Evolutionary conservation across 2,329 filamentous ascomycete genomes (phyloP), one percentile per base, ranked within the genome.

Genomic region (Ophiocordyceps camponoti-floridani): DNA sequence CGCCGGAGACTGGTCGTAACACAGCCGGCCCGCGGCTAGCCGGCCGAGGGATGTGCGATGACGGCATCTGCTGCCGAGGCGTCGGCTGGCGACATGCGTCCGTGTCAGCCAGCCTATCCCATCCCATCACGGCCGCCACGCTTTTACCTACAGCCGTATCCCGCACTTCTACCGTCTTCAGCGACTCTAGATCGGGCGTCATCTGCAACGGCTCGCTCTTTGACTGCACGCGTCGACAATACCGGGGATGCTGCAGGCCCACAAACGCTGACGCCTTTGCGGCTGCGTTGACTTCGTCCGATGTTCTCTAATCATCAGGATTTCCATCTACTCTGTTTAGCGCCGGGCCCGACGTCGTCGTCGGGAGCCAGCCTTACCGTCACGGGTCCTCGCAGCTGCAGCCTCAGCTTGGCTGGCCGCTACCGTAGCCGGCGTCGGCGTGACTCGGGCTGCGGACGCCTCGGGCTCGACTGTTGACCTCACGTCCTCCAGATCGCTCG

Each of bases 191-290:
- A 8, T 50, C 50, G 40, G 55, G 49, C 1, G 52, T 53, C 11
- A 43, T 44, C 13, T 58, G 53, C 2, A 52, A 55, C 30, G 66
- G 65, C 51, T 71, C 67, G 48, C 68, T 71, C 51, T 64, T 69
- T 42, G 66, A 69, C 47, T 70, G 63, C 19, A 64, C 56, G 35
- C 66, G 60, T n/a, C 66, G 60, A 42, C 62, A 67, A 47, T 69
- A 68, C 27, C 55, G 55, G 11, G 62, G 62, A 16, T 53, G 49
- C 42, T 58, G 62, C 41, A 58, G 55, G 38, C 54, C 47, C n/a
- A 52, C 47, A 30, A 12, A 11, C 45, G 50, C 11, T 45, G 37
- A 13, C 33, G 16, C 33, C 48, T 51, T 45, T 46, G 45, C 47
- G 33, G 4, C 16, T 42, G 31, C 45, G 26, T 41, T 49, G 12